phyloP scores from a whole-genome alignment of 768 basidiomycete genomes.

The Macrolepiota dolichaula region DNA sequence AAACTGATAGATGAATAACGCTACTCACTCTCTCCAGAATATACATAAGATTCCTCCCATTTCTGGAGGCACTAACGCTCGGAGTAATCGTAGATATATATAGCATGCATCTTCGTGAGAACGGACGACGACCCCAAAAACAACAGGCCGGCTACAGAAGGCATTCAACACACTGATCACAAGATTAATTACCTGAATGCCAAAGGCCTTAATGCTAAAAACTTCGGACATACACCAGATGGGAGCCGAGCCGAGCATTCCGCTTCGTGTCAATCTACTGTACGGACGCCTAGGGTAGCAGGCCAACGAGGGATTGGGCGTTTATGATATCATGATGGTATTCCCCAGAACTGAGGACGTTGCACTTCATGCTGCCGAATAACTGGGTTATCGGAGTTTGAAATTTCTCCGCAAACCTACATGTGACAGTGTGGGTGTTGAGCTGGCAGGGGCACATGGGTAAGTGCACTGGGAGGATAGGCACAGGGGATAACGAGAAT shows the following conservation, averaged over 20 bases:
- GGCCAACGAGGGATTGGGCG: no score
- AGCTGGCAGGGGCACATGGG: neutral
- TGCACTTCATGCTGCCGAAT: no score
- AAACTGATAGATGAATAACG: no score
- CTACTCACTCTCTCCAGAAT: no score
- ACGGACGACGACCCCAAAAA: neutral
- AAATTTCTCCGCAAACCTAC: no score
- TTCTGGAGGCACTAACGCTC: neutral
- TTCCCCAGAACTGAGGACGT: no score
- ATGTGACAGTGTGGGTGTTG: neutral
- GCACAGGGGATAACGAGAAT: neutral
- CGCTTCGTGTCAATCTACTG: neutral
- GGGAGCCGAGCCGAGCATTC: conserved; percentile 2
- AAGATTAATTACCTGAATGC: neutral
- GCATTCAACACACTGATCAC: neutral
- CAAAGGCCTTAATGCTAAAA: neutral
- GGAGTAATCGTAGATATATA: neutral
- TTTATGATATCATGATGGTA: neutral
- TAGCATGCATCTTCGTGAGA: neutral
- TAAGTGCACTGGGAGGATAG: neutral
- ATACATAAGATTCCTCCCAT: no score
- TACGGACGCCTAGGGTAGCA: no score
- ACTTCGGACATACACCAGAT: neutral
- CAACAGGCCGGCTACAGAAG: neutral
- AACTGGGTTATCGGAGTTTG: no score